Percentiles rank a stretch among this genome's conserved stretches.
These are phyloP conservation scores for Trapa incisa DNA, from an alignment of 345 rosid species.

Conservation along the genomic window DNA sequence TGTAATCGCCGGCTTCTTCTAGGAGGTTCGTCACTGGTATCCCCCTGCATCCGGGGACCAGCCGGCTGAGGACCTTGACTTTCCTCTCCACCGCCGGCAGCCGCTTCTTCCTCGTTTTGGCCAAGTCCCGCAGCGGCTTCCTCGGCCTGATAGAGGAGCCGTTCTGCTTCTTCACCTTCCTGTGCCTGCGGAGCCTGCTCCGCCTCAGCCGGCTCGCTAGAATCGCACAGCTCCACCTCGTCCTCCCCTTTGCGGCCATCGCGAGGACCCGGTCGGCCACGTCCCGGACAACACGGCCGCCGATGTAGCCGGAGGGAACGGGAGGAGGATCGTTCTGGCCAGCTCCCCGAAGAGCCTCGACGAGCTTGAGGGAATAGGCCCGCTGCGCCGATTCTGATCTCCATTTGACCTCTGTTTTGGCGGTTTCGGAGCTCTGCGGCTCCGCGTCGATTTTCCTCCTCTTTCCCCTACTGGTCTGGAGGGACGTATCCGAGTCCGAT, in stretches of 20 bases:
- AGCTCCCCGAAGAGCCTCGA: constrained; percentile 39
- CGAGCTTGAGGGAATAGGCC: constrained; percentile 55
- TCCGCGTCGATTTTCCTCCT: constrained; percentile 23
- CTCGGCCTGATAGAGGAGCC: constrained; percentile 17
- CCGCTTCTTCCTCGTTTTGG: constrained; percentile 13
- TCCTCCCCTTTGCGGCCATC: constrained; percentile 43
- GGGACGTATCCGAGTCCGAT: constrained; percentile 11
- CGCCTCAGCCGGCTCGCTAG: constrained; percentile 28
- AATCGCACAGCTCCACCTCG: constrained; percentile 67
- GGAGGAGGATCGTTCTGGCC: constrained; percentile 17
- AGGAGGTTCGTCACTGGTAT: constrained; percentile 39
- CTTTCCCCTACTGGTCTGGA: constrained; percentile 36
- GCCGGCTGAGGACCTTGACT: constrained; percentile 37
- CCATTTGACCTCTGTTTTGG: constrained; percentile 31
- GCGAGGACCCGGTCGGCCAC: constrained; percentile 49
- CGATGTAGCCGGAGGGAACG: neutral
- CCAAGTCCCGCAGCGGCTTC: constrained; percentile 9
- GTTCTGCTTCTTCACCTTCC: constrained; percentile 24
- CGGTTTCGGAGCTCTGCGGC: constrained; percentile 4
- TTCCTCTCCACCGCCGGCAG: constrained; percentile 48
- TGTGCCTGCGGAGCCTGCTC: constrained; percentile 26
- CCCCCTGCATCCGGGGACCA: constrained; percentile 87
- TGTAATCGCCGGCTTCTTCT: constrained; percentile 73
- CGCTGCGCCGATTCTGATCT: constrained; percentile 44
- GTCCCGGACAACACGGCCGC: constrained; percentile 23